Percentiles rank a stretch among this genome's conserved stretches.
These are phyloP conservation scores for Phytophthora pistaciae DNA, from an alignment of 352 stramenopile species.

Conservation along the genomic window DNA sequence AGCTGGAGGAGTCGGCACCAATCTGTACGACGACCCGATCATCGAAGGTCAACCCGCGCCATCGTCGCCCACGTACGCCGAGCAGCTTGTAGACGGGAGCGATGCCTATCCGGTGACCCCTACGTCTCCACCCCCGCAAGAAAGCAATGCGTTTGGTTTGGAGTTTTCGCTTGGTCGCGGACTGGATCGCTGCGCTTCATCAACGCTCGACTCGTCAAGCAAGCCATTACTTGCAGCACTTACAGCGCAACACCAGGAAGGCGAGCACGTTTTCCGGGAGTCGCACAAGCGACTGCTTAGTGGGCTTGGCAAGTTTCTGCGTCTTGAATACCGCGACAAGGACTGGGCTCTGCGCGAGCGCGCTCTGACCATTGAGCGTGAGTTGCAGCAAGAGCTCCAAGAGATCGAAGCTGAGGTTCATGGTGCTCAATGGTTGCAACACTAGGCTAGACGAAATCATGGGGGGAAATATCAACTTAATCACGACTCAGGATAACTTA, in stretches of 20 bases:
- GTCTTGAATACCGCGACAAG: slow-evolving; percentile 57
- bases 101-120: slow-evolving; percentile 19
- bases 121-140: slow-evolving; percentile 22
- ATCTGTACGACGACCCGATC: slow-evolving; percentile 48
- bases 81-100: slow-evolving; percentile 23
- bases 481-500: not conserved
- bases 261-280: slow-evolving; percentile 49
- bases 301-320: slow-evolving; percentile 68
- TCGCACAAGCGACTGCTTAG: slow-evolving; percentile 57
- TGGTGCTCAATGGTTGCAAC: slow-evolving; percentile 39
- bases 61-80: slow-evolving; percentile 39
- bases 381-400: slow-evolving; percentile 68
- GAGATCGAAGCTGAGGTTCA: slow-evolving; percentile 52
- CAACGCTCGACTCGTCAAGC: slow-evolving; percentile 44
- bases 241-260: slow-evolving; percentile 50
- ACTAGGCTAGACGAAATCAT: slow-evolving; percentile 13
- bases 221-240: slow-evolving; percentile 47
- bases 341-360: slow-evolving; percentile 60
- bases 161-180: slow-evolving; percentile 19
- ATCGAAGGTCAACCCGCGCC: slow-evolving; percentile 43
- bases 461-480: not conserved
- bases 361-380: slow-evolving; percentile 66
- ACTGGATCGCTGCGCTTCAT: slow-evolving; percentile 31
- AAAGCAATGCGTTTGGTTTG: slow-evolving; percentile 14
- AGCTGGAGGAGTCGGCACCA: slow-evolving; percentile 29